Base-by-base conservation (phyloP, 331 rosid genomes). In the Quercus tomentella region DNA sequence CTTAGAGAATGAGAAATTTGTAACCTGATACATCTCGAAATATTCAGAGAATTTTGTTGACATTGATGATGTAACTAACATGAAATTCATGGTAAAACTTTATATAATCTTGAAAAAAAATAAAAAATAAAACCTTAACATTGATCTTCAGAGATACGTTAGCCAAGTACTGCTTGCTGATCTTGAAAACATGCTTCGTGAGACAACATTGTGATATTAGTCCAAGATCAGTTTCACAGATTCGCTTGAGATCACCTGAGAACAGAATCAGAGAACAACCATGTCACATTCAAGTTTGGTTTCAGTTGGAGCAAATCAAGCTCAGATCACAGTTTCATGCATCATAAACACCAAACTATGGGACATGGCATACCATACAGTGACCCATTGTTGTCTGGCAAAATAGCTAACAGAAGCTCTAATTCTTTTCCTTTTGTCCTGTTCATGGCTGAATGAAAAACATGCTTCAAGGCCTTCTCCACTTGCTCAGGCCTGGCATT, bases 381-480 rank as follows among this genome's bases (percentile, higher is more conserved):
- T 43, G 98, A 94, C 14, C 98, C 98, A 5, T 94, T 94, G 84
- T 82, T 94, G 93, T 94, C 99, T 0, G 99, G 99, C 80, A 95
- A 93, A 78, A 95, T 89, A 25, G 90, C 99, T 83, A 95, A 85
- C 74, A 95, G 56, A 81, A 95, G 97, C 80, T 95, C 99, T 63
- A 95, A 83, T 72, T 95, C 99, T 82, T 93, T 95, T 78, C 99
- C 99, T 81, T 95, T 95, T 4, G 89, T 90, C 79, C 91, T 95
- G 90, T 87, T 95, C 87, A 84, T 83, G 28, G 97, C 88, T 72
- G 92, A 91, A 83, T 95, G 93, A 73, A 77, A 95, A 65, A 95
- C 96, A 81, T 95, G 97, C 84, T 95, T 95, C 85, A 95, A 75
- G 49, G 99, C 94, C 82, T 89, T 95, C 89, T 95, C 99, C 65